Conservation (phyloP, 208 protist genomes). For the Leishmania braziliensis region DNA sequence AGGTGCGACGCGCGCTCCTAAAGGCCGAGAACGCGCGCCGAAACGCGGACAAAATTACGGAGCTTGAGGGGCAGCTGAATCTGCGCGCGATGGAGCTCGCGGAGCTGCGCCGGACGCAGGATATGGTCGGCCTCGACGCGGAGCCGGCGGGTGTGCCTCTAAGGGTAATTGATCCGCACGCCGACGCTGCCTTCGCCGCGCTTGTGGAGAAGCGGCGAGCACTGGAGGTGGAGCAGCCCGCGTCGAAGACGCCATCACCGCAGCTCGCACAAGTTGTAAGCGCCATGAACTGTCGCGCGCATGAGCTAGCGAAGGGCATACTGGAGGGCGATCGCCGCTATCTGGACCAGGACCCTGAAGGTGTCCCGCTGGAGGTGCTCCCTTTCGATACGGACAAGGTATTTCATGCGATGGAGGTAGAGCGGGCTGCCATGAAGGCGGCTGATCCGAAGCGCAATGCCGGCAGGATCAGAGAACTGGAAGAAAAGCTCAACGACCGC, state of each 20-base stretch:
- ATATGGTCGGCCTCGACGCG: slow-evolving; percentile 37
- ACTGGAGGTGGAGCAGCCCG: slow-evolving; percentile 25
- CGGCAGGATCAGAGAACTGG: slow-evolving; percentile 48
- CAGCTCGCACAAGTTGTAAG: slow-evolving; percentile 33
- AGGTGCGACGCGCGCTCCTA: slow-evolving; percentile 35
- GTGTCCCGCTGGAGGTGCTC: slow-evolving; percentile 59
- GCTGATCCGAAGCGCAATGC: slow-evolving; percentile 57
- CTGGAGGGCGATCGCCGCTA: slow-evolving; percentile 39
- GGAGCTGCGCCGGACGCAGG: slow-evolving; percentile 37
- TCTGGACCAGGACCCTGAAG: slow-evolving; percentile 38
- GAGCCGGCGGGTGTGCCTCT: slow-evolving; percentile 63
- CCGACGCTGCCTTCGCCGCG: slow-evolving; percentile 45
- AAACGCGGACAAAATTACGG: slow-evolving; percentile 53
- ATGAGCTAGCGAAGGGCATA: slow-evolving; percentile 45
- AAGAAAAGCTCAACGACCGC: slow-evolving; percentile 59
- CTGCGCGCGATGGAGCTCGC: not conserved
- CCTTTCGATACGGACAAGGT: slow-evolving; percentile 57
- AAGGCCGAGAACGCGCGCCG: slow-evolving; percentile 25
- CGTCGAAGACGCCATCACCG: slow-evolving; percentile 17
- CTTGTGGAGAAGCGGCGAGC: slow-evolving; percentile 52
- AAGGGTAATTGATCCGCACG: slow-evolving; percentile 43
- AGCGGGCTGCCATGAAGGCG: slow-evolving; percentile 63
- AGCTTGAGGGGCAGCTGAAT: slow-evolving; percentile 68
- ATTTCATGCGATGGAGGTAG: slow-evolving; percentile 62
- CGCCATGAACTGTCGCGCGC: slow-evolving; percentile 41